Evolutionary conservation across 371 early-diverging fungal species (phyloP).

Genomic region (Mortierella sp.): DNA sequence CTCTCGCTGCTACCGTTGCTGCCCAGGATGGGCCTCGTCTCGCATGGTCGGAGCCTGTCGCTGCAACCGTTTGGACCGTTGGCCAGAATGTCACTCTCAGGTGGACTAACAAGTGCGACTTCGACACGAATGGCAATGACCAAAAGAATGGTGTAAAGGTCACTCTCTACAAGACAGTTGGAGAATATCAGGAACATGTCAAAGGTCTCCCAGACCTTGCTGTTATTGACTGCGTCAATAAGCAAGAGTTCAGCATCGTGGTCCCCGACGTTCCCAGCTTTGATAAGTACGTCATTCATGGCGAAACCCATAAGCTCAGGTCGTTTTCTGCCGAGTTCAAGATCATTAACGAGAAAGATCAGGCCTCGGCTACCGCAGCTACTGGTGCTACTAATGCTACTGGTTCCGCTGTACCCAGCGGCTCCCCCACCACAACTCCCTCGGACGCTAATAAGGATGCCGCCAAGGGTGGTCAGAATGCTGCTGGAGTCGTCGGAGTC

Average conservation of each 20-base stretch:
- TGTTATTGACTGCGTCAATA: neutral
- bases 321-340: conserved; percentile 33
- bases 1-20: conserved; percentile 33
- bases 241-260: conserved; percentile 11
- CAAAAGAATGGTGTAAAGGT: no score
- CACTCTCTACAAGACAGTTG: neutral
- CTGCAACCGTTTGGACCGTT: conserved; percentile 36
- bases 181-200: neutral
- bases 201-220: neutral
- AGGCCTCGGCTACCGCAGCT: conserved; percentile 9
- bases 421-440: conserved; percentile 1
- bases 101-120: conserved; percentile 53
- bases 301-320: conserved; percentile 36
- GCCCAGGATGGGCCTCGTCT: conserved; percentile 36
- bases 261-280: conserved; percentile 40
- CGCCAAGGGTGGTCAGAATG: conserved; percentile 3
- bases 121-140: conserved; percentile 13
- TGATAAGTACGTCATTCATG: conserved; percentile 30
- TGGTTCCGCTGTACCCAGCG: conserved; percentile 2
- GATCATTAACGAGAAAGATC: conserved; percentile 32
- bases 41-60: conserved; percentile 34
- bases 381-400: conserved; percentile 3
- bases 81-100: conserved; percentile 38
- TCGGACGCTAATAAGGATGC: neutral
- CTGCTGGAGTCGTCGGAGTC: conserved; percentile 40